Percentiles rank a stretch among this genome's conserved stretches.
phyloP scores from a whole-genome alignment of 2,329 filamentous ascomycete genomes.

The Paecilomyces niveus region DNA sequence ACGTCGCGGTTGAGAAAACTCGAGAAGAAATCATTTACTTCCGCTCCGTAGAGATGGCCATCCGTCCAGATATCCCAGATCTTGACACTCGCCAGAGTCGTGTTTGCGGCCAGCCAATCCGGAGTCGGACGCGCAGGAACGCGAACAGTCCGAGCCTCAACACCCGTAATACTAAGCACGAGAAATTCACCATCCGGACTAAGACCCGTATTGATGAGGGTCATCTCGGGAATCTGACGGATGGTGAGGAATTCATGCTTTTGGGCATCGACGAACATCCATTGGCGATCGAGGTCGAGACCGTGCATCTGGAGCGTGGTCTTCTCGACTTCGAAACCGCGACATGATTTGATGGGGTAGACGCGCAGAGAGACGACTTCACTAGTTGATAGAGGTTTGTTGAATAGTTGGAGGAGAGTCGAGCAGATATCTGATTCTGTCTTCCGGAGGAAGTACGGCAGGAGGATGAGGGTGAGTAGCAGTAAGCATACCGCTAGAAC shows the following conservation, averaged over 20 bases:
- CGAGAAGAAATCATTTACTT: constrained; percentile 48
- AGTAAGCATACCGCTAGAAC: neutral
- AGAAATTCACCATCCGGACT: constrained; percentile 40
- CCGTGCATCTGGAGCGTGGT: constrained; percentile 49
- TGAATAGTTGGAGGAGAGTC: neutral
- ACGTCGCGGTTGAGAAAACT: constrained; percentile 51
- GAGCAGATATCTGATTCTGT: neutral
- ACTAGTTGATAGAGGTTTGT: neutral
- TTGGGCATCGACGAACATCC: constrained; percentile 57
- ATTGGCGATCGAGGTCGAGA: constrained; percentile 56
- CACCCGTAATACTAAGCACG: constrained; percentile 39
- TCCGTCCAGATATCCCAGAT: constrained; percentile 57
- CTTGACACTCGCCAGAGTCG: constrained; percentile 41
- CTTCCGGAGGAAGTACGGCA: neutral
- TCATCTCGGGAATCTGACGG: constrained; percentile 55
- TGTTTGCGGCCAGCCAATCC: constrained; percentile 50
- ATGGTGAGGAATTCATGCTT: constrained; percentile 56
- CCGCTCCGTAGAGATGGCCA: constrained; percentile 46
- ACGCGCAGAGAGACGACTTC: constrained; percentile 42
- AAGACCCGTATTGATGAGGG: constrained; percentile 52
- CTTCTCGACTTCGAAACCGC: constrained; percentile 50
- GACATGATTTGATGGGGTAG: constrained; percentile 62
- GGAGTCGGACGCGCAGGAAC: constrained; percentile 50
- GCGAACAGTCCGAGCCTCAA: constrained; percentile 36
- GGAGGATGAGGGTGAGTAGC: neutral